Percentiles rank a stretch among this genome's conserved stretches.
Conservation (phyloP, 495 filamentous ascomycete species). For the Aspergillus nidulans region DNA sequence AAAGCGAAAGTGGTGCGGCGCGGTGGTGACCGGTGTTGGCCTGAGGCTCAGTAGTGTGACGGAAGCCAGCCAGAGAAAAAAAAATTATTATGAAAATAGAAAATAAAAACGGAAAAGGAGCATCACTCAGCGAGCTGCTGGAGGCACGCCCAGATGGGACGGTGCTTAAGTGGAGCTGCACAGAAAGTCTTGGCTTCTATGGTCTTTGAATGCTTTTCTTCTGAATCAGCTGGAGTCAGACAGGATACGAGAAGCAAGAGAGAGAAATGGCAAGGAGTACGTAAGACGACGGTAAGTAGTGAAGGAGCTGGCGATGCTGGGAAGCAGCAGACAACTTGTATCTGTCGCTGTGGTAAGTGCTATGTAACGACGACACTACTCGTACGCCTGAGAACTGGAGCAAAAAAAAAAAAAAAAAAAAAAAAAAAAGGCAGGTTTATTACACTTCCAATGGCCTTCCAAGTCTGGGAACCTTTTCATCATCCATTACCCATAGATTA, state of each 20-base stretch:
- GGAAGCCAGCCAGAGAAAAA: slow-evolving; percentile 22
- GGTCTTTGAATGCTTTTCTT: not conserved
- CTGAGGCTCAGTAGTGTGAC: slow-evolving; percentile 36
- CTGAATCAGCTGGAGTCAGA: slow-evolving; percentile 10
- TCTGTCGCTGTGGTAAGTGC: not conserved
- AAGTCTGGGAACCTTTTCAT: slow-evolving; percentile 9
- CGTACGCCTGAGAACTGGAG: not conserved
- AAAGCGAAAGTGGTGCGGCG: slow-evolving; percentile 27
- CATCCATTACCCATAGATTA: slow-evolving; percentile 9
- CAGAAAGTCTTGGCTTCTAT: slow-evolving; percentile 12
- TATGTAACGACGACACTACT: slow-evolving; percentile 4
- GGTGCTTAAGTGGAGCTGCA: slow-evolving; percentile 14
- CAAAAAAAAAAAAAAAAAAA: too few species aligned
- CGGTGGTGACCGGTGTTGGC: slow-evolving; percentile 22
- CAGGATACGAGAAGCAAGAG: not conserved
- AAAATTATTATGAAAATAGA: slow-evolving; percentile 10
- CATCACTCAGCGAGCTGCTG: slow-evolving; percentile 23
- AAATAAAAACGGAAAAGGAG: slow-evolving; percentile 13
- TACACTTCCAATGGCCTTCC: too few species aligned
- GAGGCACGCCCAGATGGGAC: slow-evolving; percentile 24
- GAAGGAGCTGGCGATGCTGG: slow-evolving; percentile 25
- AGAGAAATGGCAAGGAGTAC: slow-evolving; percentile 10
- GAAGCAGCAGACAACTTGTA: not conserved
- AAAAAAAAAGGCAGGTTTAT: not conserved
- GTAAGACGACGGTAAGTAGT: slow-evolving; percentile 4